phyloP scores from a whole-genome alignment of 1,284 basidiomycete genomes.

The Flammula alnicola region DNA sequence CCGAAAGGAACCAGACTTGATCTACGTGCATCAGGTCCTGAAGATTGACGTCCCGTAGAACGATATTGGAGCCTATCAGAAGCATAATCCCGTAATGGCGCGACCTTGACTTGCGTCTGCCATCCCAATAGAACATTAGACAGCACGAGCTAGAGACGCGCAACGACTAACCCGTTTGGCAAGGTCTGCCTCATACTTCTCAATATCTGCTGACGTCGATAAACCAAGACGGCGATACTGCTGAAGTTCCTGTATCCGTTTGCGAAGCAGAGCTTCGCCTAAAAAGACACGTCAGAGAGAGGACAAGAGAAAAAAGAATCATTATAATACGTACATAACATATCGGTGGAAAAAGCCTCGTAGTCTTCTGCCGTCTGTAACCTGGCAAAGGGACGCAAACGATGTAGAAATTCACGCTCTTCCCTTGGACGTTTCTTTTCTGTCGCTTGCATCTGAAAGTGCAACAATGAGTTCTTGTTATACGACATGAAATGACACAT shows the following conservation, averaged over 20 bases:
- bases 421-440: slow-evolving; percentile 93
- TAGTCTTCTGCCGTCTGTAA: slow-evolving; percentile 93
- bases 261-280: slow-evolving; percentile 88
- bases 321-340: slow-evolving; percentile 70
- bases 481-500: background rate
- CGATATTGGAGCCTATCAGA: slow-evolving; percentile 55
- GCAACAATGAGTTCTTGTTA: slow-evolving; percentile 3
- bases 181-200: slow-evolving; percentile 82
- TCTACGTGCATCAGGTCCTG: slow-evolving; percentile 59
- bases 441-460: slow-evolving; percentile 79
- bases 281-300: slow-evolving; percentile 3
- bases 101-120: slow-evolving; percentile 65
- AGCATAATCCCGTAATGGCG: slow-evolving; percentile 56
- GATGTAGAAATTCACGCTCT: slow-evolving; percentile 88
- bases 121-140: slow-evolving; percentile 14
- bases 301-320: slow-evolving; percentile 7
- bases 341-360: slow-evolving; percentile 86
- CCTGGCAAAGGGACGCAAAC: slow-evolving; percentile 91
- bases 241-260: slow-evolving; percentile 88
- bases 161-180: slow-evolving; percentile 65
- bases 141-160: slow-evolving; percentile 2
- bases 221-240: slow-evolving; percentile 86
- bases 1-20: slow-evolving; percentile 39
- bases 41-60: slow-evolving; percentile 55
- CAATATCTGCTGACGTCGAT: slow-evolving; percentile 83